Evolutionary conservation across 2,329 filamentous ascomycete genomes (phyloP).

Genomic region (Pyrenophora graminea): DNA sequence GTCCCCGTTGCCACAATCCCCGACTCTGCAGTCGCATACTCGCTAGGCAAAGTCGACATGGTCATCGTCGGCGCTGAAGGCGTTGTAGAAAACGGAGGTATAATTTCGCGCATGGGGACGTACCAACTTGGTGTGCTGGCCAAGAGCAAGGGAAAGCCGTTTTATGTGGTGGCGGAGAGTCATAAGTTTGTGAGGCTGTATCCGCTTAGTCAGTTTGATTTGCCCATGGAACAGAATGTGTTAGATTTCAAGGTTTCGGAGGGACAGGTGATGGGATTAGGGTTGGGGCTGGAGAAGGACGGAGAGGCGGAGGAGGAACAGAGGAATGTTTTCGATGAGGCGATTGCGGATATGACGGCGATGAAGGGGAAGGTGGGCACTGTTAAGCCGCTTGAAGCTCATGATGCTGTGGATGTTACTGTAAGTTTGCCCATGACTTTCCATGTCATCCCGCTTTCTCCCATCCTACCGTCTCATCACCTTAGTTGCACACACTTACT

Average conservation of each 20-base stretch:
- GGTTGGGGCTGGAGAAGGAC: background rate
- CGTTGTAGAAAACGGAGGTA: conserved; percentile 90
- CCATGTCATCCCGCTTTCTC: too few relatives aligned
- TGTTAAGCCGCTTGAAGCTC: conserved; percentile 30
- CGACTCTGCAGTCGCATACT: conserved; percentile 76
- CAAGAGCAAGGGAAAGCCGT: conserved; percentile 71
- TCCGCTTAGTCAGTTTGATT: conserved; percentile 77
- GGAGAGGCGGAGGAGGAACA: conserved; percentile 14
- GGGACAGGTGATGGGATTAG: conserved; percentile 13
- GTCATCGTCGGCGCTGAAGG: conserved; percentile 74
- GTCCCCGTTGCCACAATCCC: conserved; percentile 83
- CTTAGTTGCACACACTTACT: background rate
- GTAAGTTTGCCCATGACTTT: conserved; percentile 48
- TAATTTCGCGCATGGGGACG: conserved; percentile 84
- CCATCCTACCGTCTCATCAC: too few relatives aligned
- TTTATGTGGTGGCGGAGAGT: conserved; percentile 91
- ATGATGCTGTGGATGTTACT: conserved; percentile 70
- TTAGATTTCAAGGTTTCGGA: conserved; percentile 70
- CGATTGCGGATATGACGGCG: conserved; percentile 37
- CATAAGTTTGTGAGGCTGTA: conserved; percentile 95
- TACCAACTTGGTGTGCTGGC: conserved; percentile 87
- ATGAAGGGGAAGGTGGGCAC: conserved; percentile 22
- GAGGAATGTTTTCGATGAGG: conserved; percentile 53
- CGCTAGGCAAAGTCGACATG: conserved; percentile 73
- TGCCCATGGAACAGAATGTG: conserved; percentile 78